Conservation (phyloP, 1,139 yeast species). For the Lodderomyces theae region DNA sequence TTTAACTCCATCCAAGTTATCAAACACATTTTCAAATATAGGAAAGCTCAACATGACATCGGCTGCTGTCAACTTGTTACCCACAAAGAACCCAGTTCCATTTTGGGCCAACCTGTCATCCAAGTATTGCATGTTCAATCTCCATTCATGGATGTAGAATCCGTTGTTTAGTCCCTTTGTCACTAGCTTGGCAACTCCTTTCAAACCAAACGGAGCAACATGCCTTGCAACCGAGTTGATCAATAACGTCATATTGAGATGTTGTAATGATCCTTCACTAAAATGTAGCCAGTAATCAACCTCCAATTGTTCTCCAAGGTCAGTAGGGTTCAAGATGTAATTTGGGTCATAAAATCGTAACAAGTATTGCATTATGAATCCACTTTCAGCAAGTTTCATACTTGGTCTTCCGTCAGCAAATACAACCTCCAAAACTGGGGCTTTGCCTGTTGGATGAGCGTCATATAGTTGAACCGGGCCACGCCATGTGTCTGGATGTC, state of each 20-base stretch:
- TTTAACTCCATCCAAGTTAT: conserved; percentile 36
- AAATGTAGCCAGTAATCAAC: conserved; percentile 54
- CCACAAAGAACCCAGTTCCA: conserved; percentile 52
- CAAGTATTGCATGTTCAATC: conserved; percentile 38
- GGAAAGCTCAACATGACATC: conserved; percentile 55
- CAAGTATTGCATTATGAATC: conserved; percentile 45
- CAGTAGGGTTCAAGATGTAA: conserved; percentile 30
- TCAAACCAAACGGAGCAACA: conserved; percentile 48
- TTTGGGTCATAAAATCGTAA: conserved; percentile 39
- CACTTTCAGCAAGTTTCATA: conserved; percentile 44
- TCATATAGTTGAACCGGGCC: conserved; percentile 46
- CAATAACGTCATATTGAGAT: conserved; percentile 39
- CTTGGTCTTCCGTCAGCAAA: conserved; percentile 42
- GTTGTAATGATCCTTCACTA: conserved; percentile 58
- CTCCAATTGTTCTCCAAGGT: conserved; percentile 31
- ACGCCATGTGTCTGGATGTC: conserved; percentile 44
- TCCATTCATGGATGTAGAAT: conserved; percentile 43
- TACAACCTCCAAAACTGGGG: conserved; percentile 51
- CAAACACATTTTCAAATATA: conserved; percentile 40
- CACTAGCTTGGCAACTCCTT: conserved; percentile 37
- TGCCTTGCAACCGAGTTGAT: conserved; percentile 38
- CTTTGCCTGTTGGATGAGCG: conserved; percentile 56
- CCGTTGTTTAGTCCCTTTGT: conserved; percentile 43
- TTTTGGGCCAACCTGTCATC: conserved; percentile 38
- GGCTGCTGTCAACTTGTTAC: conserved; percentile 55